Percentiles rank a stretch among this genome's conserved stretches.
These are phyloP conservation scores for Morella rubra DNA, from an alignment of 306 rosid species.

Conservation along the genomic window DNA sequence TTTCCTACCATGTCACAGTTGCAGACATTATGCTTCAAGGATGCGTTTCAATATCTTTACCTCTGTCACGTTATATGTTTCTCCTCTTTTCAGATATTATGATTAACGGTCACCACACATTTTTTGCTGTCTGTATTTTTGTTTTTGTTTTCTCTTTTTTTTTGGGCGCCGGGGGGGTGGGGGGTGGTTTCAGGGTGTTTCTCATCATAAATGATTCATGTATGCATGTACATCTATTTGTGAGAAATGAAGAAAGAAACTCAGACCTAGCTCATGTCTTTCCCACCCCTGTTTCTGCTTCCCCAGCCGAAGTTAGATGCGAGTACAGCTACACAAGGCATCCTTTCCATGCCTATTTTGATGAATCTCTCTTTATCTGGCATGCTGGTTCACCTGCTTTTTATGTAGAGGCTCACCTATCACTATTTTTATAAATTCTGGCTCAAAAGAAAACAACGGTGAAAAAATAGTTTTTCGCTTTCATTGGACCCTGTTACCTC, in stretches of 20 bases:
- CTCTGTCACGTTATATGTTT: neutral
- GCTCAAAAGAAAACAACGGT: neutral
- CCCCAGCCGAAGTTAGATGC: neutral
- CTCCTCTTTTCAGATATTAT: neutral
- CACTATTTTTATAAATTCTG: neutral
- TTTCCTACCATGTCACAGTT: neutral
- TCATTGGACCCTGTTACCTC: neutral
- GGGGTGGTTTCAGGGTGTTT: no score
- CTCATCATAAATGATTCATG: no score
- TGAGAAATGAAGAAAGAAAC: neutral
- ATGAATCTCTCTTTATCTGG: neutral
- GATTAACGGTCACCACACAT: neutral
- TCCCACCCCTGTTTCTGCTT: neutral
- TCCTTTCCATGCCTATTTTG: no score
- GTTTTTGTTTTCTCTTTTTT: neutral
- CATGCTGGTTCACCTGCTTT: constrained; percentile 2
- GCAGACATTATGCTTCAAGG: neutral
- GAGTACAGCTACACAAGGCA: no score
- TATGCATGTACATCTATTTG: no score
- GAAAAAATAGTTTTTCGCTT: neutral
- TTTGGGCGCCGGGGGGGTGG: no score
- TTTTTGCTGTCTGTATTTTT: neutral
- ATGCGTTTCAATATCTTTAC: neutral
- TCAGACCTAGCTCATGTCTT: neutral
- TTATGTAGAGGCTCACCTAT: neutral